phyloP scores from a whole-genome alignment of 2,329 filamentous ascomycete genomes.

The Aaosphaeria arxii region DNA sequence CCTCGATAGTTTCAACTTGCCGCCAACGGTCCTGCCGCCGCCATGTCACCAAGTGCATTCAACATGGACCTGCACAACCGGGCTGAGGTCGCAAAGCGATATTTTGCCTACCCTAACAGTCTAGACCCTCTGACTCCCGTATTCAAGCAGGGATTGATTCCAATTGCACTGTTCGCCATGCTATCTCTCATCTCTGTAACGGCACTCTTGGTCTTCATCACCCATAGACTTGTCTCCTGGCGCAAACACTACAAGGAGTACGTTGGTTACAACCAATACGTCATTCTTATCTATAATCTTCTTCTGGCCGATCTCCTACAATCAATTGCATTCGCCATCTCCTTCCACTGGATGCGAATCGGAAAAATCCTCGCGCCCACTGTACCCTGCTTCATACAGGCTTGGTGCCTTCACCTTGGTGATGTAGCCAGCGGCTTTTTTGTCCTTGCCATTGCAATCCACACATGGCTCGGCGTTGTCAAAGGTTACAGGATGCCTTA shows the following conservation, averaged over 20 bases:
- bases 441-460: slow-evolving; percentile 53
- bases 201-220: slow-evolving; percentile 47
- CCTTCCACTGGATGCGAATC: slow-evolving; percentile 45
- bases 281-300: slow-evolving; percentile 55
- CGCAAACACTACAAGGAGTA: slow-evolving; percentile 46
- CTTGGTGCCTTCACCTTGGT: slow-evolving; percentile 51
- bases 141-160: slow-evolving; percentile 43
- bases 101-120: slow-evolving; percentile 26
- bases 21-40: background rate
- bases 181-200: slow-evolving; percentile 47
- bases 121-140: slow-evolving; percentile 26
- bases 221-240: slow-evolving; percentile 52
- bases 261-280: slow-evolving; percentile 54
- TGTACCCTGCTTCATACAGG: slow-evolving; percentile 49
- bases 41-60: background rate
- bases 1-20: background rate
- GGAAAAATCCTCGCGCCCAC: slow-evolving; percentile 45
- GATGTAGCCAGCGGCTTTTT: slow-evolving; percentile 54
- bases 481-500: slow-evolving; percentile 47
- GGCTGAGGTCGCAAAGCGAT: slow-evolving; percentile 13
- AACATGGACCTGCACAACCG: background rate
- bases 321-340: slow-evolving; percentile 49
- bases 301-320: slow-evolving; percentile 54
- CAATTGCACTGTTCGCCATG: slow-evolving; percentile 45
- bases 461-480: slow-evolving; percentile 51